Conservation (phyloP, 1,284 basidiomycete species). For the Cerrena zonata region DNA sequence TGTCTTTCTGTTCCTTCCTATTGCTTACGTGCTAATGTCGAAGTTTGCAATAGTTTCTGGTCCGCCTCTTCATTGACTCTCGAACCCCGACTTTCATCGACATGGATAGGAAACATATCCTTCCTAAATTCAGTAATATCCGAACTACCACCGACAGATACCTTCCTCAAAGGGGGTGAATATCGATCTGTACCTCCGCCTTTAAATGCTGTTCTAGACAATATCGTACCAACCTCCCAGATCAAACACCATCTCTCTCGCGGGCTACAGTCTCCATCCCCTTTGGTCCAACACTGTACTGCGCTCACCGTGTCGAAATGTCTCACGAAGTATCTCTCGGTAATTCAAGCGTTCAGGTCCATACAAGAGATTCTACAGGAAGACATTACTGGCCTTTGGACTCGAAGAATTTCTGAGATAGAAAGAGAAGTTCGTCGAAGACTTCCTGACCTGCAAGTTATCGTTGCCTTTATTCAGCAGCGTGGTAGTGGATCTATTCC, state of each 20-base stretch:
- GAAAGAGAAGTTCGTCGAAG: constrained; percentile 71
- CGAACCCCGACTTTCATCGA: constrained; percentile 81
- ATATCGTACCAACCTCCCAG: constrained; percentile 56
- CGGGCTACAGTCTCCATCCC: constrained; percentile 65
- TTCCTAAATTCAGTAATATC: constrained; percentile 76
- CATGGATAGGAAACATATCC: constrained; percentile 85
- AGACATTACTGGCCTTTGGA: constrained; percentile 65
- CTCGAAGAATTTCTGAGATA: constrained; percentile 53
- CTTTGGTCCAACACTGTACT: constrained; percentile 78
- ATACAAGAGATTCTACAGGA: constrained; percentile 60
- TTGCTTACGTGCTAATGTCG: not conserved
- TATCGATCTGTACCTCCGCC: constrained; percentile 26
- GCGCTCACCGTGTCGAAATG: constrained; percentile 71
- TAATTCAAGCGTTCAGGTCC: constrained; percentile 44
- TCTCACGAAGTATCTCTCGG: constrained; percentile 61
- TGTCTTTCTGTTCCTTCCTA: constrained; percentile 16
- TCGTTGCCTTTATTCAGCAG: constrained; percentile 59
- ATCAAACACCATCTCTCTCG: constrained; percentile 72
- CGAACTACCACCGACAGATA: constrained; percentile 76
- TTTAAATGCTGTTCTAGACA: not conserved
- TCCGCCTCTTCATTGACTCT: constrained; percentile 66
- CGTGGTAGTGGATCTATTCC: constrained; percentile 20
- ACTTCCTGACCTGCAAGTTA: constrained; percentile 78
- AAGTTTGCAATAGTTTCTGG: constrained; percentile 61
- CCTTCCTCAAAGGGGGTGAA: constrained; percentile 67